Percentiles rank a stretch among this genome's conserved stretches.
Evolutionary conservation across 2,329 filamentous ascomycete species (phyloP).

Genomic region (Ceratocystis cubensis): DNA sequence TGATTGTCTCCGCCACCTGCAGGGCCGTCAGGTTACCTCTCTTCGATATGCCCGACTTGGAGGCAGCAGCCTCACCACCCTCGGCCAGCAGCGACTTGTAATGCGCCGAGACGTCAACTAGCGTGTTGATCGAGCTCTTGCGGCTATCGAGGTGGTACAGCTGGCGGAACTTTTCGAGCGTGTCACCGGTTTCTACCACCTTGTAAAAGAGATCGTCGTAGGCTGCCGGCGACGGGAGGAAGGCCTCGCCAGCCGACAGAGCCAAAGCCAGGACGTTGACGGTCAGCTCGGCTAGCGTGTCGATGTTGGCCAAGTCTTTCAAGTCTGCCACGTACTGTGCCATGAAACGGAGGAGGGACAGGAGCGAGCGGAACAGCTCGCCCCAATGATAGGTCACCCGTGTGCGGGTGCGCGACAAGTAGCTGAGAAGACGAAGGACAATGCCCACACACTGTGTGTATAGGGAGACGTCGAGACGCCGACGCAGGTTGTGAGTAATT

Average conservation of each 20-base stretch:
- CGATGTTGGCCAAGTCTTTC: conserved; percentile 53
- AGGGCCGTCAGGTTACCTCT: conserved; percentile 50
- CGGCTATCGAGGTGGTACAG: conserved; percentile 52
- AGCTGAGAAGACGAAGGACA: conserved; percentile 68
- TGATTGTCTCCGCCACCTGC: conserved; percentile 83
- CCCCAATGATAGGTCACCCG: conserved; percentile 87
- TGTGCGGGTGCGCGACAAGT: conserved; percentile 68
- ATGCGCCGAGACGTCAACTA: conserved; percentile 71
- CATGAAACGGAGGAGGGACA: conserved; percentile 80
- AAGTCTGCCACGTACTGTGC: conserved; percentile 75
- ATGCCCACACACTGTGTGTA: conserved; percentile 75
- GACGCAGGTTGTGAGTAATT: conserved; percentile 81
- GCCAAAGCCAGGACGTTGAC: conserved; percentile 75
- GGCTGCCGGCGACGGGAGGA: conserved; percentile 71
- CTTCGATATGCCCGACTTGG: background rate
- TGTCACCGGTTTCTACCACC: conserved; percentile 79
- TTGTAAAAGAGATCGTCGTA: conserved; percentile 99
- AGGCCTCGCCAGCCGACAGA: conserved; percentile 75
- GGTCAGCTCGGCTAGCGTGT: conserved; percentile 60
- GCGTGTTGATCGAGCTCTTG: conserved; percentile 65
- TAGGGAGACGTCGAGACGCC: conserved; percentile 67
- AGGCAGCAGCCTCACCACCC: conserved; percentile 28
- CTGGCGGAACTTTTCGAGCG: conserved; percentile 68
- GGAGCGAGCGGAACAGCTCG: conserved; percentile 79
- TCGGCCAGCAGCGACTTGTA: conserved; percentile 72